Percentiles rank a stretch among this genome's conserved stretches.
phyloP scores from a whole-genome alignment of 345 rosid genomes.

The Eucalyptus cloeziana region DNA sequence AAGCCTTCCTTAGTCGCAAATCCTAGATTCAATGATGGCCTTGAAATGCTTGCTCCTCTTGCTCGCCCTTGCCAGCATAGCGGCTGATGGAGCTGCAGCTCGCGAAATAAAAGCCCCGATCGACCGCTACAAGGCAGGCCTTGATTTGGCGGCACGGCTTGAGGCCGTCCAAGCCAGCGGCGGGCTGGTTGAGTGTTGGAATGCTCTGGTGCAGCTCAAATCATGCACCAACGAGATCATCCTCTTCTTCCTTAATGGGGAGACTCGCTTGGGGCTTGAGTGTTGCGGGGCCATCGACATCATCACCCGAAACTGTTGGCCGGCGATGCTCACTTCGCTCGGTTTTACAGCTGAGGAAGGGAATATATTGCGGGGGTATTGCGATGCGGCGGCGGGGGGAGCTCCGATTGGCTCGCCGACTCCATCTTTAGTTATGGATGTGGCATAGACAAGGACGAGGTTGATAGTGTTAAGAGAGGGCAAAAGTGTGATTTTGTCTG shows the following conservation, averaged over 20 bases:
- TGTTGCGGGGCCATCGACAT: slow-evolving; percentile 56
- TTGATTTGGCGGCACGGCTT: neutral
- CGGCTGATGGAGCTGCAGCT: neutral
- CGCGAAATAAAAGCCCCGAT: neutral
- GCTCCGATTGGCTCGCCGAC: slow-evolving; percentile 1
- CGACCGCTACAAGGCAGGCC: neutral
- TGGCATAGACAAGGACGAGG: neutral
- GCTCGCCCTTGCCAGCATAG: neutral
- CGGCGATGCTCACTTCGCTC: slow-evolving; percentile 61
- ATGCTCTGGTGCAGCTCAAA: slow-evolving; percentile 47
- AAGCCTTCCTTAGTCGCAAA: neutral
- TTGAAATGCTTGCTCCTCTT: neutral
- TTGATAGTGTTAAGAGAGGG: neutral
- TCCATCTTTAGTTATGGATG: neutral
- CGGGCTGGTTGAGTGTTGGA: slow-evolving; percentile 53
- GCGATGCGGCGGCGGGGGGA: slow-evolving; percentile 21
- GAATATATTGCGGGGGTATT: slow-evolving; percentile 23
- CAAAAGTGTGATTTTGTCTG: neutral
- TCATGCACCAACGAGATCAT: slow-evolving; percentile 68
- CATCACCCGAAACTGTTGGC: slow-evolving; percentile 66
- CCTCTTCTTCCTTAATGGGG: slow-evolving; percentile 48
- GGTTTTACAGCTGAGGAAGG: slow-evolving; percentile 56
- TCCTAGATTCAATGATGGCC: neutral
- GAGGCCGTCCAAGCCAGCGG: neutral
- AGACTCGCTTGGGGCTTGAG: slow-evolving; percentile 32